phyloP scores from a whole-genome alignment of 2,329 filamentous ascomycete species.

The Penicillium sp. region DNA sequence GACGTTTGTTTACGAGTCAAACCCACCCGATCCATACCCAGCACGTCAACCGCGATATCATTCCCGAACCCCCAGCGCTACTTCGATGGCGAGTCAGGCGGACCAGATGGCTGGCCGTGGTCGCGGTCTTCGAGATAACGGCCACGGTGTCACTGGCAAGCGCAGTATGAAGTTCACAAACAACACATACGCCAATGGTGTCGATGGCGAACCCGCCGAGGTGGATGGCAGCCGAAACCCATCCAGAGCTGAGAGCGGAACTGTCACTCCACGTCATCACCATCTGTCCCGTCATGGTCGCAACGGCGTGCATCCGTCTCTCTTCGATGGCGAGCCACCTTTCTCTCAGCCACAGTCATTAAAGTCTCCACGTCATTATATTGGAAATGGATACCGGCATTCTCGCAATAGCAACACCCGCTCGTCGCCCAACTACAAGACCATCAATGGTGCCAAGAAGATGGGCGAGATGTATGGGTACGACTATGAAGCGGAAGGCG shows the following conservation, averaged over 20 bases:
- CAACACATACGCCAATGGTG: slow-evolving; percentile 60
- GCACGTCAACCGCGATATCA: slow-evolving; percentile 68
- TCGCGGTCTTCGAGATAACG: slow-evolving; percentile 62
- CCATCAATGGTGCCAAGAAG: slow-evolving; percentile 47
- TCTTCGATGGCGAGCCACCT: slow-evolving; percentile 72
- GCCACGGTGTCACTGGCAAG: slow-evolving; percentile 63
- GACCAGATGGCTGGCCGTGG: slow-evolving; percentile 48
- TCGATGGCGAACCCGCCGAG: slow-evolving; percentile 62
- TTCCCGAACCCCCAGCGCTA: slow-evolving; percentile 89
- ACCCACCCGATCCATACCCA: slow-evolving; percentile 61
- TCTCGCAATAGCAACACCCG: slow-evolving; percentile 67
- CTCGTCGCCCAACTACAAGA: slow-evolving; percentile 46
- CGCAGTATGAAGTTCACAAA: slow-evolving; percentile 96
- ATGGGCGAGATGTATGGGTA: slow-evolving; percentile 62
- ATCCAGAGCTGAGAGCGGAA: slow-evolving; percentile 52
- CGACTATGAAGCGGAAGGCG: slow-evolving; percentile 75
- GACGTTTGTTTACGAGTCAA: slow-evolving; percentile 98
- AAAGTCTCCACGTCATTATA: slow-evolving; percentile 55
- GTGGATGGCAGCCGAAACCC: slow-evolving; percentile 57
- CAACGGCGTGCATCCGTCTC: slow-evolving; percentile 59
- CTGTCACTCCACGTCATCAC: slow-evolving; percentile 63
- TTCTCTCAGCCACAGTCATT: slow-evolving; percentile 58
- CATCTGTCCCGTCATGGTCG: slow-evolving; percentile 76
- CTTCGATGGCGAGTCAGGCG: slow-evolving; percentile 58
- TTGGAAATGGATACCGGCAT: slow-evolving; percentile 53